Base-by-base conservation (phyloP, 768 basidiomycete genomes). In the Hypholoma sublateritium region DNA sequence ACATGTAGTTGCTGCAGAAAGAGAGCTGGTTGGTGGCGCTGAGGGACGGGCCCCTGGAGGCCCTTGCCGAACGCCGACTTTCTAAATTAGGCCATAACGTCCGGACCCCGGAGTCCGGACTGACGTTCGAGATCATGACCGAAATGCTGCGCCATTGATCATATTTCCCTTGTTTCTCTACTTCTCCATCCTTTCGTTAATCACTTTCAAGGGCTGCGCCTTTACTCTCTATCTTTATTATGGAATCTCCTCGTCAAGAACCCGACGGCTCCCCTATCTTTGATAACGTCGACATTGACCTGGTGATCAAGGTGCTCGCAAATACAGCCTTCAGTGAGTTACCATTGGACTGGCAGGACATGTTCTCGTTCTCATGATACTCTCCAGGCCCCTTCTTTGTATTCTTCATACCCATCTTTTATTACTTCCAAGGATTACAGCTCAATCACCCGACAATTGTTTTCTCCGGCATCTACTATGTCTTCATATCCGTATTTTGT, bases 361-460 rank as follows among this genome's bases (percentile, higher is more conserved):
- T 35, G 35, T 39, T 45, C 35, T 44, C 43, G 39, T 55, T 58
- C n/a, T 56, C 34, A 36, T 28, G 50, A 6, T 55, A 37, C 36
- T 24, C 19, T 52, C 22, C 63, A 93, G 91, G 90, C 61, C 93
- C 94, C 16, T 89, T 93, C 77, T 95, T 96, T 74, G 76, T 88
- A 9, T 81, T 80, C 70, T 86, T 94, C 59, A 75, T 95, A 57
- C 91, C 93, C 1, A 65, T 92, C 21, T 90, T 93, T 69, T 88
- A 85, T 66, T 71, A 85, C 55, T 90, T 91, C 62, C 89, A 91
- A 64, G 86, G 87, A 2, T 76, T 76, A 39, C 78, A 77, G 34
- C 66, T 76, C 63, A 73, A 75, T 39, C 80, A 86, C 62, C 76
- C 79, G 5, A 70, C 77, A 6, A 76, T 95, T 47, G 53, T 86